Evolutionary conservation across 192 early-diverging fungal species (phyloP), one percentile per base, ranked within the genome.

Genomic region (Entomortierella lignicola): DNA sequence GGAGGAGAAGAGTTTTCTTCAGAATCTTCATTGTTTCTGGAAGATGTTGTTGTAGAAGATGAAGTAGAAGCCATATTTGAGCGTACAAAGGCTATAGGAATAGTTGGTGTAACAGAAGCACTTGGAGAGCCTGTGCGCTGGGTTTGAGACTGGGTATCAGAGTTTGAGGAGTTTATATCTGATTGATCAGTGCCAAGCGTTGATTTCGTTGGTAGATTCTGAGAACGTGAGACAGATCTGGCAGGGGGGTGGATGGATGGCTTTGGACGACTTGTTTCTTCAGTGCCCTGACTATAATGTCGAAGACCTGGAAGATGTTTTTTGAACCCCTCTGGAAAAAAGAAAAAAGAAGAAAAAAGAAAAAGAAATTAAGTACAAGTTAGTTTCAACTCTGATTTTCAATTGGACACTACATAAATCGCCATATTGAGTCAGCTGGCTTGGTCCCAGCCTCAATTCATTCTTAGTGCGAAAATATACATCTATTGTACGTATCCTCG

Each of bases 241-340:
- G 18, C 11, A 43, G 58, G 25, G 21, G 58, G 21, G 8, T 60
- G 58, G 7, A 43, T 43, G 1, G 58, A n/a, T 2, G 31, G 56
- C 1, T 20, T n/a, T 44, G 66, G n/a, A 15, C 17, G 56, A 34
- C 53, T 58, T 13, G 71, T 60, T 21, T 65, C 71, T 34, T 65
- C 71, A 50, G 63, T 65, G 21, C 71, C 71, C 25, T 73, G 71
- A 34, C 53, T 64, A 47, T 50, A 73, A 29, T 41, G 41, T 29
- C 63, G 55, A 30, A 60, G 30, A 20, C 55, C 63, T 59, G 63
- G 55, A 20, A 60, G 60, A 52, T 39, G 50, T 37, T 23, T 29
- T 4, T 57, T 21, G 31, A 42, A 50, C 18, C 26, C 23, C 57
- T 23, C 20, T 55, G 15, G 27, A 15, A 50, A n/a, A 23, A 20